These are phyloP conservation scores for Penicillium antarcticum DNA, from an alignment of 495 filamentous ascomycete genomes.

Conservation along the genomic window DNA sequence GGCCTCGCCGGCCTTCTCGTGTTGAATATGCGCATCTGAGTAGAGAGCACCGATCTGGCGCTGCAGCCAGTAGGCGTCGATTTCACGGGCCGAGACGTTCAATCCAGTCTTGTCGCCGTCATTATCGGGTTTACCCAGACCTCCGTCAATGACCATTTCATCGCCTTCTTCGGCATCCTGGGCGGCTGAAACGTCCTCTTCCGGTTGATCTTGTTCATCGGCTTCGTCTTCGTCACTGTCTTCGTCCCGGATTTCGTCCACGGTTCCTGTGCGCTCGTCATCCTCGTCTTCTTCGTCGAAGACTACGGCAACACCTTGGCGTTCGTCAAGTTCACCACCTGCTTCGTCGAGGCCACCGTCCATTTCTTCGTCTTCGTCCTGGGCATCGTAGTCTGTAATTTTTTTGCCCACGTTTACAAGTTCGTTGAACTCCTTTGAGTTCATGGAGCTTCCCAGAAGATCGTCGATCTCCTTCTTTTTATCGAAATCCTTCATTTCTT, in stretches of 20 bases:
- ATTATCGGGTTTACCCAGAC: conserved; percentile 36
- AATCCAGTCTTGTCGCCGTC: conserved; percentile 50
- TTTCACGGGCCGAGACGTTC: conserved; percentile 73
- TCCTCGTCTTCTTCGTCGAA: conserved; percentile 95
- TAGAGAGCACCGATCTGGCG: conserved; percentile 86
- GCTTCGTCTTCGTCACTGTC: conserved; percentile 70
- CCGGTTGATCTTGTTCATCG: conserved; percentile 45
- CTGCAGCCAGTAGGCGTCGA: conserved; percentile 97
- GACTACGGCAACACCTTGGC: conserved; percentile 94
- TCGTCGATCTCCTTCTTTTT: conserved; percentile 98
- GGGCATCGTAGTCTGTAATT: conserved; percentile 96
- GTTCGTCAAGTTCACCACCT: conserved; percentile 79
- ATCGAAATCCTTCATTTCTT: conserved; percentile 94
- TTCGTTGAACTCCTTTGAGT: conserved; percentile 93
- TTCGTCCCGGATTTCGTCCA: conserved; percentile 80
- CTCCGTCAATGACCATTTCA: conserved; percentile 79
- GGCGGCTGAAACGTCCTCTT: conserved; percentile 50
- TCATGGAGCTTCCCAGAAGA: conserved; percentile 75
- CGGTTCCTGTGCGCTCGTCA: conserved; percentile 69
- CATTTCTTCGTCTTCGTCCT: conserved; percentile 94
- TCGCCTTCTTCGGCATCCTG: conserved; percentile 50
- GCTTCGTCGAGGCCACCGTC: conserved; percentile 59
- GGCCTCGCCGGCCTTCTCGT: conserved; percentile 79
- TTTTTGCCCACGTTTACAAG: conserved; percentile 96
- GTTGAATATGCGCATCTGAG: conserved; percentile 83